Conservation (phyloP, 2,329 filamentous ascomycete genomes). For the Apiospora aurea region DNA sequence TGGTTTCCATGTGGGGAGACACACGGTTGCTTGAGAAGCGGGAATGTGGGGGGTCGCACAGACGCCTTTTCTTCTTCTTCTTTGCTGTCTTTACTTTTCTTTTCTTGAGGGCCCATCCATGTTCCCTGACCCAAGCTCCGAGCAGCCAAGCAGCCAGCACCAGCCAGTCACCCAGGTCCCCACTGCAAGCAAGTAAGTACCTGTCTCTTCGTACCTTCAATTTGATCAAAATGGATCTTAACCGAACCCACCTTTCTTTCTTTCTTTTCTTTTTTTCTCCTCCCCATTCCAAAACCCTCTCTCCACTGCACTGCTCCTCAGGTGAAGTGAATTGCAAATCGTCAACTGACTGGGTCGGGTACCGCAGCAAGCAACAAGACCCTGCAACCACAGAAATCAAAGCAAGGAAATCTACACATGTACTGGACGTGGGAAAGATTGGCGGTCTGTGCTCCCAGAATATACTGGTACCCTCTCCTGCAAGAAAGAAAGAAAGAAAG, state of each 20-base stretch:
- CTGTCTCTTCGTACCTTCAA: neutral
- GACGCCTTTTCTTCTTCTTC: neutral
- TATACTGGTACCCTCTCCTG: neutral
- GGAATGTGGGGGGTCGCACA: constrained; percentile 13
- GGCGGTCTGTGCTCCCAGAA: neutral
- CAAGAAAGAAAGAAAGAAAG: constrained; percentile 12
- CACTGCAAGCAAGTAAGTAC: neutral
- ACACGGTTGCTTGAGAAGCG: constrained; percentile 11
- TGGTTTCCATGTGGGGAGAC: constrained; percentile 20
- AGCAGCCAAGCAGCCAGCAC: no score
- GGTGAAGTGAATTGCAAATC: constrained; percentile 12
- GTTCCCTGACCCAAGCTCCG: neutral
- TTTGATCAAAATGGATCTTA: neutral
- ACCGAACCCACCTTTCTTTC: neutral
- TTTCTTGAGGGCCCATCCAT: no score
- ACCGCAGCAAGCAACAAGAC: neutral
- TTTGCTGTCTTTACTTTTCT: no score
- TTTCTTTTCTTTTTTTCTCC: neutral
- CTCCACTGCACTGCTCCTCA: neutral
- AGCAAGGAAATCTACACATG: neutral
- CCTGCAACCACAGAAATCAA: neutral
- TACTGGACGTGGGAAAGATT: no score
- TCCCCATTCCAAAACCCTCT: neutral
- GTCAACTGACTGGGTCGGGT: neutral
- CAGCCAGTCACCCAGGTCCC: no score